A percentile compares a stretch with the other conserved stretches of the same genome.
These are phyloP conservation scores for Leccinum fibrillosum DNA, from an alignment of 768 basidiomycete genomes.

Conservation along the genomic window DNA sequence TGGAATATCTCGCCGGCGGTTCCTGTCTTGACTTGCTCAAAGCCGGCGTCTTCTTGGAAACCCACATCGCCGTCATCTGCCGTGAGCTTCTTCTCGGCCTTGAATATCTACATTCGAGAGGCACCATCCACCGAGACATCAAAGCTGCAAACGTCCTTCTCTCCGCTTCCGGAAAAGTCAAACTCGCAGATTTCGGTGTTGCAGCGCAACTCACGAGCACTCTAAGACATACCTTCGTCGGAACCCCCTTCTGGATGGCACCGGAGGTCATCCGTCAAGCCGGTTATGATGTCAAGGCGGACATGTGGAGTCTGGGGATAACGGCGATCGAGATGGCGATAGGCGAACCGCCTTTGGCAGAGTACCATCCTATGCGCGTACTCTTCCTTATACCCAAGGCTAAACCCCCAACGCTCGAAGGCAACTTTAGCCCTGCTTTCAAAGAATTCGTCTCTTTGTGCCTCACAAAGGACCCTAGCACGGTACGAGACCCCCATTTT, in stretches of 20 bases:
- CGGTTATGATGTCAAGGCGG: constrained; percentile 93
- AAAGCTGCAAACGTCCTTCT: constrained; percentile 96
- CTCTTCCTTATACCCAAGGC: constrained; percentile 98
- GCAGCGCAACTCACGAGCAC: constrained; percentile 96
- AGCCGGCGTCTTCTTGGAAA: constrained; percentile 85
- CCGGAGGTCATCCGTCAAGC: constrained; percentile 98
- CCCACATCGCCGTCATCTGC: constrained; percentile 92
- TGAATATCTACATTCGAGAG: constrained; percentile 93
- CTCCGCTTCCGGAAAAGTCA: constrained; percentile 88
- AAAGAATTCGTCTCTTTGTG: constrained; percentile 91
- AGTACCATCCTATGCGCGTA: constrained; percentile 98
- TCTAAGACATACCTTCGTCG: constrained; percentile 94
- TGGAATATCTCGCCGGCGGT: constrained; percentile 99
- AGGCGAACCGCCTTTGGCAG: constrained; percentile 93
- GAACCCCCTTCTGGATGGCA: constrained; percentile 98
- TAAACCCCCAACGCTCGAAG: constrained; percentile 87
- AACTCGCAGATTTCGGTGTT: constrained; percentile 98
- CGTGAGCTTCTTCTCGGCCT: constrained; percentile 91
- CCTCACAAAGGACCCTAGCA: constrained; percentile 85
- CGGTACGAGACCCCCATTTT: constrained; percentile 43
- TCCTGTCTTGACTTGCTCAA: constrained; percentile 96
- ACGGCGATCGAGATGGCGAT: constrained; percentile 98
- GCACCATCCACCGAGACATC: constrained; percentile 98
- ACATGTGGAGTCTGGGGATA: constrained; percentile 98
- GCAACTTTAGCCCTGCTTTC: constrained; percentile 78